Base-by-base conservation (phyloP, 768 basidiomycete genomes). In the Gymnopilus dilepis region DNA sequence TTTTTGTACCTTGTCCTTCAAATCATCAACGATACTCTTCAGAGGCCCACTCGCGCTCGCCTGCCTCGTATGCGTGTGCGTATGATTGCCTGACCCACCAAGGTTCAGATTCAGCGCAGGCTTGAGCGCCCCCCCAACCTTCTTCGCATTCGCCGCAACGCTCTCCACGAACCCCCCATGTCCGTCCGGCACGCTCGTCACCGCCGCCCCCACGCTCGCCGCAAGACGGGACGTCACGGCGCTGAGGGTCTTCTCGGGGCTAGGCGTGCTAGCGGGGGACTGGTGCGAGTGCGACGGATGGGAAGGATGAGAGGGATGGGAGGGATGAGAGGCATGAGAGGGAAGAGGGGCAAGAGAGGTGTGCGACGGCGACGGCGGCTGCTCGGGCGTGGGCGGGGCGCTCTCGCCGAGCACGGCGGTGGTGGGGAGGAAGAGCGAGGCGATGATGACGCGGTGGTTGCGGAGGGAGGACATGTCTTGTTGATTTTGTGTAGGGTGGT, bases 381-480 rank as follows among this genome's bases (percentile, higher is more conserved):
- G 65, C 22, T 80, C 78, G 9, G 87, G 85, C 0, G 87, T 86
- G 0, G 84, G 68, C 0, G 84, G 82, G 13, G 76, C 72, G 0
- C 86, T 86, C 24, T 87, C 83, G 71, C 84, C 86, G 41, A 86
- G 76, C 45, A 87, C 84, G 42, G 86, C 85, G 37, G 91, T 90
- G 61, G 84, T 85, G 37, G 92, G 92, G 34, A 94, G 86, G 71
- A 94, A 93, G 60, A 94, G 86, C n/a, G 90, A 89, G 15, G 91
- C 92, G 72, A 94, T 87, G 73, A 94, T 79, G 57, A 90, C 82
- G 31, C 92, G 80, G 73, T 91, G 89, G 74, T 86, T 85, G 58
- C 88, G 81, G 70, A 92, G 83, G 37, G 90, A 87, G 71, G 82
- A 82, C 91, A 92, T 92, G 24, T 48, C 43, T 40, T 38, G 54